Base-by-base conservation (phyloP, 2,329 filamentous ascomycete species). In the Chrysoporthe puriensis region DNA sequence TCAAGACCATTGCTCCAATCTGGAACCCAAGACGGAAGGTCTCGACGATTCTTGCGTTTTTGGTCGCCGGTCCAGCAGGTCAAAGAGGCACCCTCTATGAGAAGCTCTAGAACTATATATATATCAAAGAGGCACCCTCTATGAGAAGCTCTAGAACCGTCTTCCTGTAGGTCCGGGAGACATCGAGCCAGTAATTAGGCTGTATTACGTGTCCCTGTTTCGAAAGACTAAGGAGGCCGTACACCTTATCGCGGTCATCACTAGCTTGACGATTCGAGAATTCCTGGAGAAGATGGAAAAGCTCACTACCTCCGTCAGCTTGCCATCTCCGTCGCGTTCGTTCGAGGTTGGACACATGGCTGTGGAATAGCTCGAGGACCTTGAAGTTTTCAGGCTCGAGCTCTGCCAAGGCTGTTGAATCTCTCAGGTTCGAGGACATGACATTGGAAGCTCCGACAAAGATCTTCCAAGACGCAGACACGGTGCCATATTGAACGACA, bases 241-340 rank as follows among this genome's bases (percentile, higher is more conserved):
- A 68, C 1, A 68, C 62, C 40, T 68, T 68, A 34, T 68, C 66
- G 2, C 66, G 66, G 34, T 66, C 66, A 4, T 68, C 66, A 42
- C 26, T 66, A 4, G 66, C 66, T 5, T 62, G 40, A 2, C 66
- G 58, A 14, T 62, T 48, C 0, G 62, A 68, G 43, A 68, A 66
- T 8, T 68, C 57, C 8, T 66, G 58, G 9, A 68, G 62, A 3
- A 68, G 62, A 16, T 21, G 58, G 1, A 34, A 26, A 4, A 68
- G 63, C 32, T 58, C 50, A 1, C 11, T 52, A 3, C 62, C 62
- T 11, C 58, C 62, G 7, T 48, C 48, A 0, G 43, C 43, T 4
- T 11, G 66, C 66, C 66, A 68, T 32, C n/a, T 65, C 11, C 11
- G 9, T 44, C 63, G 11, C 14, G 58, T 42, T 1, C 44, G 34